Evolutionary conservation across 2,329 filamentous ascomycete species (phyloP), one percentile per base, ranked within the genome.

Genomic region (Ophiostoma sp.): DNA sequence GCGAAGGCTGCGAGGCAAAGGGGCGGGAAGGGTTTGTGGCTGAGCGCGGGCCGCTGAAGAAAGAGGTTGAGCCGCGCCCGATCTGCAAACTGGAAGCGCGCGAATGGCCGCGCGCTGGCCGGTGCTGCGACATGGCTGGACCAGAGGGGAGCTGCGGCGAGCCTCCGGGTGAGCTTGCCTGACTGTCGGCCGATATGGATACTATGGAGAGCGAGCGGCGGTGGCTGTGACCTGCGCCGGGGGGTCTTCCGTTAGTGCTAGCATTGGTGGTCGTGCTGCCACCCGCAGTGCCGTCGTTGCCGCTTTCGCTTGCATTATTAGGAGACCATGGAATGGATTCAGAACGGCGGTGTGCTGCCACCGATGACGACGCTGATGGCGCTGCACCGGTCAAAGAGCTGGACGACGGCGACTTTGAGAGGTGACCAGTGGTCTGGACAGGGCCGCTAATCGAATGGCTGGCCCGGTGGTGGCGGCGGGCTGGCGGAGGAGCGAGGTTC

Each of bases 31-130:
- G 76, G 27, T 78, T 76, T 1, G 79, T 77, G 65, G 79, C 79
- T 79, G 71, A 64, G 11, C 63, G 63, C 3, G 63, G 63, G 18
- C 63, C 40, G 18, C 41, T 27, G 7, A 55, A 64, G 27, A 44
- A n/a, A 27, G 36, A 16, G 18, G 16, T 58, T 9, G 14, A 38
- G 27, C 27, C 63, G 42, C 63, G 81, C 71, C 86, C 76, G 72
- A 94, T 89, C 76, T 96, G 93, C 70, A 96, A 79, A 80, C 93
- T 97, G 38, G 91, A 87, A 49, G 92, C 92, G 66, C 93, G 85
- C 64, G 83, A 87, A 80, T 97, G 93, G 4, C 88, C 85, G 73
- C 87, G 86, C 18, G 75, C 76, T 27, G 86, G 84, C 66, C 86
- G 83, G 66, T 82, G 45, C 60, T 66, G 55, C 5, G 66, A 18